These are phyloP conservation scores for Fusarium foetens DNA, from an alignment of 2,329 filamentous ascomycete genomes.

Conservation along the genomic window DNA sequence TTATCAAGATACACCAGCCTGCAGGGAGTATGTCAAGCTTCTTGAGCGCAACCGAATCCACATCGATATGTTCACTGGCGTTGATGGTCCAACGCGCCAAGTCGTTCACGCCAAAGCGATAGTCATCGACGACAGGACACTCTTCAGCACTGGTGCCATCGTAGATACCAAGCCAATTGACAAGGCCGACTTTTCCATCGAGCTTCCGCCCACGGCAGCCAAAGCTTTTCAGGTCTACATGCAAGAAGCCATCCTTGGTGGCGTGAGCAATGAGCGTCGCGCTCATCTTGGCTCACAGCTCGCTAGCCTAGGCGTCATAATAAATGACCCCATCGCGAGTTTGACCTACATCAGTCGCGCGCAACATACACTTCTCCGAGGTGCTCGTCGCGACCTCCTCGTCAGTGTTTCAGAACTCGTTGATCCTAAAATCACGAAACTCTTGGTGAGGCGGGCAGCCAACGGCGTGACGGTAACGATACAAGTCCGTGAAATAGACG, in stretches of 20 bases:
- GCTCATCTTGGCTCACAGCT: not conserved
- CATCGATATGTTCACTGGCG: not conserved
- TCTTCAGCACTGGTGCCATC: not conserved
- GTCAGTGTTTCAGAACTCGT: not conserved
- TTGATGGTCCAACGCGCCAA: not conserved
- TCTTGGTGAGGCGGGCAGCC: not conserved
- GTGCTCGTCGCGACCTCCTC: not conserved
- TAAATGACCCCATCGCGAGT: slow-evolving; percentile 2
- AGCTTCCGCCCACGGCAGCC: not conserved
- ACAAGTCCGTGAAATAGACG: not conserved
- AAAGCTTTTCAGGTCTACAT: not conserved
- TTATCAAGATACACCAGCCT: not conserved
- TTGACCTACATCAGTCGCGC: slow-evolving; percentile 8
- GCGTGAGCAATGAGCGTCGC: not conserved
- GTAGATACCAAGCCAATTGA: slow-evolving; percentile 1
- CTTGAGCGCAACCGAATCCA: not conserved
- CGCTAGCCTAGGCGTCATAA: not conserved
- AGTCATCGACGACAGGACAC: not conserved
- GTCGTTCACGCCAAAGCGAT: slow-evolving; percentile 6
- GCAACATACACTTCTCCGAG: not conserved
- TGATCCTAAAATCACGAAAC: not conserved
- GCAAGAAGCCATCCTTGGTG: not conserved
- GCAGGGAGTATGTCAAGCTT: not conserved
- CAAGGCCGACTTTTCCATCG: slow-evolving; percentile 7
- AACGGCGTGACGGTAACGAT: not conserved